These are phyloP conservation scores for Wallacemonas rigidus DNA, from an alignment of 208 protist genomes.

Conservation along the genomic window DNA sequence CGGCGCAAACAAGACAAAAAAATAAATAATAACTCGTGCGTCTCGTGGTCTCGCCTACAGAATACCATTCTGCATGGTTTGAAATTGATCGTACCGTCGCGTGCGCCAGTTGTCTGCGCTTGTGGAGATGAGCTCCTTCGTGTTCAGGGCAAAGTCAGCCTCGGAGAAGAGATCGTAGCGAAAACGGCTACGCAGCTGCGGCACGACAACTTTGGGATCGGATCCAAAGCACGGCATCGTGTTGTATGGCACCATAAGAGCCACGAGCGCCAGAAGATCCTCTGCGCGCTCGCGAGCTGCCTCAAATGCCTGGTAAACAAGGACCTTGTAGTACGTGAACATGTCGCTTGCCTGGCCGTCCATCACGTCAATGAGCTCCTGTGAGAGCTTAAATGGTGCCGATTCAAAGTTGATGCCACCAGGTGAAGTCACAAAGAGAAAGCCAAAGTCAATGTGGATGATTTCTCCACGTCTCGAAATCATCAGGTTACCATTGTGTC, in stretches of 20 bases:
- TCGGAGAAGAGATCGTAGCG: slow-evolving; percentile 80
- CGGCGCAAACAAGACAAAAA: slow-evolving; percentile 19
- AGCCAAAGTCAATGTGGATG: slow-evolving; percentile 98
- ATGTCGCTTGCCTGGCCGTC: slow-evolving; percentile 66
- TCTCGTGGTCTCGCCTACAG: slow-evolving; percentile 35
- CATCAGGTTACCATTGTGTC: slow-evolving; percentile 97
- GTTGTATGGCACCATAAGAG: slow-evolving; percentile 85
- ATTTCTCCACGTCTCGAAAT: slow-evolving; percentile 88
- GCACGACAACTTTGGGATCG: slow-evolving; percentile 52
- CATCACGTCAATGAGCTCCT: slow-evolving; percentile 93
- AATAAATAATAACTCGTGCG: slow-evolving; percentile 8
- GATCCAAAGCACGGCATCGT: slow-evolving; percentile 90
- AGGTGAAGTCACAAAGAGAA: slow-evolving; percentile 96
- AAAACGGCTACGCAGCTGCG: slow-evolving; percentile 83
- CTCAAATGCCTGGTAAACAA: slow-evolving; percentile 86
- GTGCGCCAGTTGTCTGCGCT: slow-evolving; percentile 94
- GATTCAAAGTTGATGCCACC: slow-evolving; percentile 95
- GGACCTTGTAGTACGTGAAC: slow-evolving; percentile 91
- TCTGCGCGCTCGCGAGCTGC: slow-evolving; percentile 74
- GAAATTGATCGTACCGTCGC: slow-evolving; percentile 91
- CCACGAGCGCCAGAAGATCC: slow-evolving; percentile 79
- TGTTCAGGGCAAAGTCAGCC: slow-evolving; percentile 83
- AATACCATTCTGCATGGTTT: slow-evolving; percentile 93
- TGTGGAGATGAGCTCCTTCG: slow-evolving; percentile 83
- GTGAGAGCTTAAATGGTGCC: slow-evolving; percentile 93